phyloP scores from a whole-genome alignment of 1,284 basidiomycete species.

The Psilocybe mexicana region DNA sequence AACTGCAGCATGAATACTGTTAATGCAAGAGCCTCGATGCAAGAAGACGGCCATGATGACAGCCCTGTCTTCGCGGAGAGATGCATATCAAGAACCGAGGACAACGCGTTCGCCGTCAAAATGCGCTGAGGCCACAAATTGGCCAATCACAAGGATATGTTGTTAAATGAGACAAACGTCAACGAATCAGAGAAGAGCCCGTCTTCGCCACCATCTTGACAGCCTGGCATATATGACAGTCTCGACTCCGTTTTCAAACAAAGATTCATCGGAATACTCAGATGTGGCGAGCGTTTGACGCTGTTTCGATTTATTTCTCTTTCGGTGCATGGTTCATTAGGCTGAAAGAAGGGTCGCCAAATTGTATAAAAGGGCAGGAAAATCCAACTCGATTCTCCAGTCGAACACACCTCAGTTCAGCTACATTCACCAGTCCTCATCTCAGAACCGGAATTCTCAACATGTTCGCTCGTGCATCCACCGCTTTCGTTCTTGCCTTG shows the following conservation, averaged over 20 bases:
- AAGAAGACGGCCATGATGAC: background rate
- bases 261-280: background rate
- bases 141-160: background rate
- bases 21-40: no score
- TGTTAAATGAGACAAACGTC: background rate
- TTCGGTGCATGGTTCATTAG: background rate
- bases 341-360: background rate
- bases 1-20: no score
- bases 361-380: background rate
- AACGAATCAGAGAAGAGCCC: background rate
- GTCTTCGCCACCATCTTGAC: background rate
- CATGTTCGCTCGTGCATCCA: constrained; percentile 30
- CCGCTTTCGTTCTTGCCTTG: constrained; percentile 24
- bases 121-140: background rate
- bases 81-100: background rate
- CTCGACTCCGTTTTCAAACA: background rate
- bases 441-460: background rate
- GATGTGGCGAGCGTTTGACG: background rate
- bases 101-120: background rate
- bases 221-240: background rate
- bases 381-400: background rate
- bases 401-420: background rate
- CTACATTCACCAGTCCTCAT: background rate
- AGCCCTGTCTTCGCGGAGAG: background rate
- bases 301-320: background rate